Evolutionary conservation across 352 stramenopile genomes (phyloP), one percentile per base, ranked within the genome.

Genomic region (Blastocystis hominis): DNA sequence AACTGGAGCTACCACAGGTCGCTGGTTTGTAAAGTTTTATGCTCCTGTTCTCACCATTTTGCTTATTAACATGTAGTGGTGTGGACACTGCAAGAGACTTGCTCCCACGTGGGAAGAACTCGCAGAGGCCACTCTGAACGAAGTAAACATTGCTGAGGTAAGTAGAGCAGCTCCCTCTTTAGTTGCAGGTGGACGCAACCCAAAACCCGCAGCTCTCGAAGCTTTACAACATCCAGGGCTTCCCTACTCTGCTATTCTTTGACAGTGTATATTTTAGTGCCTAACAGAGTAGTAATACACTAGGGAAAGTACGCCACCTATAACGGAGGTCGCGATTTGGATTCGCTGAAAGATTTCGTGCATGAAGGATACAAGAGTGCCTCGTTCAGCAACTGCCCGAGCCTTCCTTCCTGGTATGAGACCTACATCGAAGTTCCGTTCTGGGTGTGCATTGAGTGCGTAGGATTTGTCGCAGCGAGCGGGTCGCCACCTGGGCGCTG

Each of bases 1-100:
- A 6, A 87, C 54, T 54, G 77, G 77, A 42, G 77, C 56, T 24
- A 87, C 77, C 6, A 87, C 77, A 9, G 77, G 77, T 30, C 62
- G 40, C n/a, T 87, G 77, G 77, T 87, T 87, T 64, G 34, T 87
- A 55, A 87, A 68, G 50, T 87, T 87, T 56, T 87, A 66, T 24
- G 77, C 77, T 77, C 77, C 77, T 34, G 77, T 87, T 59, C 3
- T 17, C 15, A 50, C 13, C 6, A 13, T n/a, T 55, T 15, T 17
- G 4, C 6, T 4, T 38, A 34, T 75, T 10, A 66, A 54, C 44
- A 9, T 3, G 36, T 76, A 87, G 77, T 87, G 77, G 77, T 87
- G 77, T 44, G 77, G 77, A 59, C 77, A 87, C 50, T 87, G 77
- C 46, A 87, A 87, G 56, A 87, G 50, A 30, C 61, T 87, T 15